Conservation (phyloP, 768 basidiomycete species). For the Sistotremastrum niveocremeum region DNA sequence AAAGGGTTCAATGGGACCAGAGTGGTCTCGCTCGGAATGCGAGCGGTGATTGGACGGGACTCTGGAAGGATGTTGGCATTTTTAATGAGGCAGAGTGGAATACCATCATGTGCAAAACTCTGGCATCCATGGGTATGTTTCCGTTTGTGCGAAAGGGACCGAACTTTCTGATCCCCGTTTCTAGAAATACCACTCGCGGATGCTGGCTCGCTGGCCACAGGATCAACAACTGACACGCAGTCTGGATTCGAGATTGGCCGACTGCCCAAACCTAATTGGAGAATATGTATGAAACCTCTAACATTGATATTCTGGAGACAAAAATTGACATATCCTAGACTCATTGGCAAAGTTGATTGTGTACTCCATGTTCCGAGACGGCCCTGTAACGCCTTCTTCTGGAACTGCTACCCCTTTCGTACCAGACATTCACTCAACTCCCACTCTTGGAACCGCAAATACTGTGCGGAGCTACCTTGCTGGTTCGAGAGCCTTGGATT, state of each 20-base stretch:
- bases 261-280: constrained; percentile 58
- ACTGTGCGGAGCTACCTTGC: constrained; percentile 51
- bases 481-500: constrained; percentile 76
- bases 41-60: constrained; percentile 35
- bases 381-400: constrained; percentile 41
- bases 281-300: constrained; percentile 40
- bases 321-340: constrained; percentile 25
- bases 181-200: constrained; percentile 62
- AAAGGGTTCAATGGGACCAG: constrained; percentile 45
- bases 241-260: constrained; percentile 63
- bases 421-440: constrained; percentile 47
- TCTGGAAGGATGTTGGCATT: constrained; percentile 56
- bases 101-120: constrained; percentile 78
- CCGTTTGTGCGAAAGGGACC: not conserved
- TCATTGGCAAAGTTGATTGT: constrained; percentile 55
- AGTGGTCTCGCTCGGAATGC: constrained; percentile 32
- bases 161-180: constrained; percentile 2
- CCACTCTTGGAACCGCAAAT: constrained; percentile 20
- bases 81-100: constrained; percentile 77
- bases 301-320: constrained; percentile 5
- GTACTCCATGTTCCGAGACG: constrained; percentile 66
- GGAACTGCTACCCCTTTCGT: constrained; percentile 55
- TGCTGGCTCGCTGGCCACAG: constrained; percentile 61
- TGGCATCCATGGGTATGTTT: constrained; percentile 63
- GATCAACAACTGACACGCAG: constrained; percentile 59